Evolutionary conservation across 2,329 filamentous ascomycete species (phyloP).

Genomic region (Pestalotiopsis sp.): DNA sequence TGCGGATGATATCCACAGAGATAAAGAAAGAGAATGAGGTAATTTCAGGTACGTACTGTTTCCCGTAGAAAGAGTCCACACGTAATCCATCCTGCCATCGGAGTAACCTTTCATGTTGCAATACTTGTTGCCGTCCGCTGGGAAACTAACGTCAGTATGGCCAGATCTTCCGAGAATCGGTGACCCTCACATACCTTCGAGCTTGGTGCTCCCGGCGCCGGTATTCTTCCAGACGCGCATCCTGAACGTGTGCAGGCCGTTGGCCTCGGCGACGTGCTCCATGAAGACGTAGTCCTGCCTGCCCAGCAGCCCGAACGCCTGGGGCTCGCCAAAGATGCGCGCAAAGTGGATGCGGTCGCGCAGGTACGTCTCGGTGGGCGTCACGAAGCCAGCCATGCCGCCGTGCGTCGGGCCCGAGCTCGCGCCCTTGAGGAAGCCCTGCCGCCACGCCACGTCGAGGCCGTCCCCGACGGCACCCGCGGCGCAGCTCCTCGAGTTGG

Average conservation of each 20-base stretch:
- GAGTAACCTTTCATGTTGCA: constrained; percentile 29
- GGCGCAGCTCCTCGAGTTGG: constrained; percentile 22
- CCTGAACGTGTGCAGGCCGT: constrained; percentile 14
- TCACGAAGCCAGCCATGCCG: constrained; percentile 10
- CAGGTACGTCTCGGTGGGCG: neutral
- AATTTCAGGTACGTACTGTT: neutral
- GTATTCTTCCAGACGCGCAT: constrained; percentile 23
- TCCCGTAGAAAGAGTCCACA: constrained; percentile 21
- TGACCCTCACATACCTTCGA: constrained; percentile 14
- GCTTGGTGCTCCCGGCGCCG: constrained; percentile 19
- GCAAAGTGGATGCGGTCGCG: constrained; percentile 24
- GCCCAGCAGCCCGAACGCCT: constrained; percentile 4
- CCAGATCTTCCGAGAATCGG: neutral
- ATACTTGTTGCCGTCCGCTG: constrained; percentile 27
- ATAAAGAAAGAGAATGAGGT: neutral
- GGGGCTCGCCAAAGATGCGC: constrained; percentile 20
- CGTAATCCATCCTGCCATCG: constrained; percentile 24
- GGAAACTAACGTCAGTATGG: neutral
- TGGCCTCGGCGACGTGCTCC: constrained; percentile 12
- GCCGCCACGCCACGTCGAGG: constrained; percentile 22
- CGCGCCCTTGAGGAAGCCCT: constrained; percentile 15
- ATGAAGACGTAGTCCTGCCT: constrained; percentile 22
- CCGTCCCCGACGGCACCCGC: constrained; percentile 20
- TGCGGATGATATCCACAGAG: neutral
- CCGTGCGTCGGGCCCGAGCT: constrained; percentile 16